Evolutionary conservation across 2,329 filamentous ascomycete species (phyloP).

Genomic region (Pseudocercospora vitis): DNA sequence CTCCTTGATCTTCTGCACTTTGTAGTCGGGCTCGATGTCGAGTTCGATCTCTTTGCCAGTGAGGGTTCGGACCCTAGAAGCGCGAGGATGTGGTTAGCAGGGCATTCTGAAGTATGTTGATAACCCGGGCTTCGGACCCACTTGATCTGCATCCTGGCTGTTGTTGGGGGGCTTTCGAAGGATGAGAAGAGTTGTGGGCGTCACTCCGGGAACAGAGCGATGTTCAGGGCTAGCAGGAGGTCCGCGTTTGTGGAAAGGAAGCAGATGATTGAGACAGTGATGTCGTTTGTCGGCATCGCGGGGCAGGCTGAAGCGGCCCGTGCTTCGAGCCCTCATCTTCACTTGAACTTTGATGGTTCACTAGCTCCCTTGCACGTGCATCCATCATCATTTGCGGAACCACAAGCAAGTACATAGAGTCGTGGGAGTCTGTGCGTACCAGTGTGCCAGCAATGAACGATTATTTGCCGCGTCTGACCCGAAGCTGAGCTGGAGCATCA

Average conservation of each 20-base stretch:
- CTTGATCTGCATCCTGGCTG: slow-evolving; percentile 18
- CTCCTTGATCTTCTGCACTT: slow-evolving; percentile 96
- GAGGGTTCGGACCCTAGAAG: slow-evolving; percentile 82
- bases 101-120: not conserved
- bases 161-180: too few relatives aligned
- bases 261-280: not conserved
- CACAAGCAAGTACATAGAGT: too few relatives aligned
- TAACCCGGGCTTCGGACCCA: slow-evolving; percentile 2
- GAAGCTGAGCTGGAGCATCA: too few relatives aligned
- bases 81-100: not conserved
- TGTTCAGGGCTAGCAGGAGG: not conserved
- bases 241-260: not conserved
- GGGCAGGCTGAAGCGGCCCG: slow-evolving; percentile 6
- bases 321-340: not conserved
- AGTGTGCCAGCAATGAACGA: too few relatives aligned
- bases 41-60: slow-evolving; percentile 99
- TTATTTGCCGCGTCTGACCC: too few relatives aligned
- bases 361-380: not conserved
- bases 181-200: too few relatives aligned
- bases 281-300: slow-evolving; percentile 4
- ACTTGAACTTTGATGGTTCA: slow-evolving; percentile 1
- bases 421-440: too few relatives aligned
- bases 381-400: not conserved
- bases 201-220: too few relatives aligned
- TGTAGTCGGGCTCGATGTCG: slow-evolving; percentile 92